phyloP scores from a whole-genome alignment of 164 flowering plant species.

The Magnolia kwangsiensis region DNA sequence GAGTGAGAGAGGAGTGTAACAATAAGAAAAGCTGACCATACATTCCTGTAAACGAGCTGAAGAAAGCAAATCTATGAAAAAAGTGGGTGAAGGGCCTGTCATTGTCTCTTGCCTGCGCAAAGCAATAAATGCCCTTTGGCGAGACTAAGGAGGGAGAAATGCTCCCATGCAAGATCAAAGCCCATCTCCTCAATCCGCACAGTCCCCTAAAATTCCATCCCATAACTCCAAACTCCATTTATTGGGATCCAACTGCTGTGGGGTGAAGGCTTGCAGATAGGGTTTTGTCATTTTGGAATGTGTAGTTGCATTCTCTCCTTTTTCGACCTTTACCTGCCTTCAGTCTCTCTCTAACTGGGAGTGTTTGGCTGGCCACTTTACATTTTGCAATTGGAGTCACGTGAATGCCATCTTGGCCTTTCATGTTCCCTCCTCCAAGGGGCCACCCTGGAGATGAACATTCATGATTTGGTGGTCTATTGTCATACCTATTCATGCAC shows the following conservation, averaged over 20 bases:
- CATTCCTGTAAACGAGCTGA: background rate
- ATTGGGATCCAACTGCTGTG: background rate
- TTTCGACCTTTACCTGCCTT: slow-evolving; percentile 1
- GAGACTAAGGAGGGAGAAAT: slow-evolving; percentile 24
- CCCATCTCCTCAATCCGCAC: slow-evolving; percentile 21
- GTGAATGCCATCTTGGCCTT: slow-evolving; percentile 36
- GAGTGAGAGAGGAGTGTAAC: background rate
- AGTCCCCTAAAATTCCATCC: slow-evolving; percentile 19
- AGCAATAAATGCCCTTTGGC: slow-evolving; percentile 42
- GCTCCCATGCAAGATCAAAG: slow-evolving; percentile 29
- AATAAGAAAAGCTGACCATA: background rate
- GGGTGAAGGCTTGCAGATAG: slow-evolving; percentile 35
- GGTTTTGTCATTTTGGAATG: slow-evolving; percentile 40
- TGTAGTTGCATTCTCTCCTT: slow-evolving; percentile 42
- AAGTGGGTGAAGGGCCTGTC: slow-evolving; percentile 13
- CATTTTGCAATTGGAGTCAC: slow-evolving; percentile 30
- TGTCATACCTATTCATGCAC: background rate
- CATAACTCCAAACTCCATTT: slow-evolving; percentile 13
- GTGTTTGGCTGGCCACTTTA: background rate
- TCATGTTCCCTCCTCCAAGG: slow-evolving; percentile 3
- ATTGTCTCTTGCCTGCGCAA: slow-evolving; percentile 22
- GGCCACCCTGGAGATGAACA: background rate
- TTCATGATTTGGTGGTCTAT: background rate
- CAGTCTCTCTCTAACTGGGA: slow-evolving; percentile 28
- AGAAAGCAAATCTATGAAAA: background rate